phyloP scores from a whole-genome alignment of 2,329 filamentous ascomycete genomes.

The Parascedosporium putredinis region DNA sequence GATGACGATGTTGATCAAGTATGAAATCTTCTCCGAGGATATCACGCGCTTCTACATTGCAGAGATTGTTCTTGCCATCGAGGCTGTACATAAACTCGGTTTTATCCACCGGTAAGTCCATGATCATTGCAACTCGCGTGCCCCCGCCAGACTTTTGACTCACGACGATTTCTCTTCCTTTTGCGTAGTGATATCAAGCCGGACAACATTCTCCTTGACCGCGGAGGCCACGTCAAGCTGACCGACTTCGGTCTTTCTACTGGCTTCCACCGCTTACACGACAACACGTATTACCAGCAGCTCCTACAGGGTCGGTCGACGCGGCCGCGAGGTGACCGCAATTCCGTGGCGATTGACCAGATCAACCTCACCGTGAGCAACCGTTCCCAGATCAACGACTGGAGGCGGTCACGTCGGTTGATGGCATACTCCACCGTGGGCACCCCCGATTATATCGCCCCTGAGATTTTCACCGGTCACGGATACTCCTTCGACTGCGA shows the following conservation, averaged over 20 bases:
- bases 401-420: constrained; percentile 87
- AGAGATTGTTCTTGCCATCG: constrained; percentile 94
- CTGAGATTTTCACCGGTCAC: constrained; percentile 93
- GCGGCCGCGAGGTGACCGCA: constrained; percentile 62
- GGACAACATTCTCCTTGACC: constrained; percentile 93
- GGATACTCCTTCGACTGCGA: constrained; percentile 96
- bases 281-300: constrained; percentile 97
- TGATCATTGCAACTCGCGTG: too few relatives aligned
- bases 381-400: constrained; percentile 95
- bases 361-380: constrained; percentile 98
- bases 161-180: neutral
- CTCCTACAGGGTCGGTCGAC: constrained; percentile 72
- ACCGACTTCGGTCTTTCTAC: constrained; percentile 97
- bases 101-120: constrained; percentile 92
- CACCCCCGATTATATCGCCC: constrained; percentile 96
- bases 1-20: constrained; percentile 99
- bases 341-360: constrained; percentile 91
- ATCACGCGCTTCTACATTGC: constrained; percentile 99
- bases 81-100: constrained; percentile 93
- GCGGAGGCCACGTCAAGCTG: constrained; percentile 92
- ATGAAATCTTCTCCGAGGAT: constrained; percentile 98
- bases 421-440: constrained; percentile 98
- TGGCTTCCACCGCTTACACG: constrained; percentile 94
- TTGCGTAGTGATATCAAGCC: constrained; percentile 84
- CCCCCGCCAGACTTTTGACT: neutral